Conservation (phyloP, 2,329 filamentous ascomycete genomes). For the Emmonsiellopsis sp. region DNA sequence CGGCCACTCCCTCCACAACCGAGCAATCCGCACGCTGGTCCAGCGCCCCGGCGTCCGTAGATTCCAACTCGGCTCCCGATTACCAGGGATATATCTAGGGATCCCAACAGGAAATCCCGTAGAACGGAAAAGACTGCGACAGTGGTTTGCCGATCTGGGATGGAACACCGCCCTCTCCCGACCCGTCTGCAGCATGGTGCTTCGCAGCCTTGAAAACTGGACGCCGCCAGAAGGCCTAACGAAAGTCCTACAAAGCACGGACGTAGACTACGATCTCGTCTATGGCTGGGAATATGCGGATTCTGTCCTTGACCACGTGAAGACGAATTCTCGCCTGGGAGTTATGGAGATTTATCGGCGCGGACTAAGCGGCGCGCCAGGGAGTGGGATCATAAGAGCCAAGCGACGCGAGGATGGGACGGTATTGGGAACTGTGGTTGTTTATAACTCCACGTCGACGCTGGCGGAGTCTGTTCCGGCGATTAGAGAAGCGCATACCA, state of each 20-base stretch:
- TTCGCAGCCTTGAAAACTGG: slow-evolving; percentile 66
- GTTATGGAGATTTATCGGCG: slow-evolving; percentile 70
- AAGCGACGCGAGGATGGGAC: slow-evolving; percentile 59
- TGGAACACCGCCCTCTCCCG: slow-evolving; percentile 67
- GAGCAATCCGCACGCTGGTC: slow-evolving; percentile 66
- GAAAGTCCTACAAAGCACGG: slow-evolving; percentile 61
- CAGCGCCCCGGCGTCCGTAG: slow-evolving; percentile 65
- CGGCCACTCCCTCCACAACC: slow-evolving; percentile 77
- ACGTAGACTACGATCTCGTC: slow-evolving; percentile 73
- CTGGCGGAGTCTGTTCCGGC: slow-evolving; percentile 63
- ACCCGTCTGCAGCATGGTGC: slow-evolving; percentile 61
- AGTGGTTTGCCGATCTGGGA: slow-evolving; percentile 83
- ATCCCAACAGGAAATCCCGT: slow-evolving; percentile 61
- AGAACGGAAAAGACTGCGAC: slow-evolving; percentile 53
- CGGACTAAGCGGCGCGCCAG: slow-evolving; percentile 60
- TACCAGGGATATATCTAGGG: slow-evolving; percentile 80
- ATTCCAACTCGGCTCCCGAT: slow-evolving; percentile 69
- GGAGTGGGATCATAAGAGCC: slow-evolving; percentile 74
- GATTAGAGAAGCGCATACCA: slow-evolving; percentile 49
- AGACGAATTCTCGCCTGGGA: slow-evolving; percentile 64
- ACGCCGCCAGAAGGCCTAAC: slow-evolving; percentile 66
- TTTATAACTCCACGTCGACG: slow-evolving; percentile 62
- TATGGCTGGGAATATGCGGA: slow-evolving; percentile 70
- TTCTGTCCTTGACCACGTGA: slow-evolving; percentile 65
- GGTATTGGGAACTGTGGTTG: slow-evolving; percentile 70